Percentiles rank a stretch among this genome's conserved stretches.
These are phyloP conservation scores for Pseudopyrenochaeta lycopersici DNA, from an alignment of 2,329 filamentous ascomycete genomes.

Conservation along the genomic window DNA sequence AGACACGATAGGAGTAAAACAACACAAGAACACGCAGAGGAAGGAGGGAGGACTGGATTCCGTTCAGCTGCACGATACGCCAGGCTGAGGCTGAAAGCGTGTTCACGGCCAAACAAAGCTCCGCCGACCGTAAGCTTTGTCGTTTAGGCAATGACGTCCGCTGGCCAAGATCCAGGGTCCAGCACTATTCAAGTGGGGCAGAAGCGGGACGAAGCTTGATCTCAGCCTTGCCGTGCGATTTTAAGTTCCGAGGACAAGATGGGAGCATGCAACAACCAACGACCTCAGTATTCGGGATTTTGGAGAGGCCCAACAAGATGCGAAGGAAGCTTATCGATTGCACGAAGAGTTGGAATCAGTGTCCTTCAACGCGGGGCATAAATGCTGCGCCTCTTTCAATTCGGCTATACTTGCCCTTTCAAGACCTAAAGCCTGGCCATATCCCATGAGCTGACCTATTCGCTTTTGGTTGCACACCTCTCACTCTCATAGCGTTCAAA, in stretches of 20 bases:
- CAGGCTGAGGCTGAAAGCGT: constrained; percentile 4
- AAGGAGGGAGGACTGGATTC: background rate
- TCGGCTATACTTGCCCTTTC: constrained; percentile 10
- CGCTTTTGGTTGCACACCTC: no score
- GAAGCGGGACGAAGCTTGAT: constrained; percentile 1
- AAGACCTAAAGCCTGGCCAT: no score
- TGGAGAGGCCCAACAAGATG: background rate
- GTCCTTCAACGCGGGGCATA: constrained; percentile 12
- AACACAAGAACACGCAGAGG: background rate
- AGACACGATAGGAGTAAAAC: background rate
- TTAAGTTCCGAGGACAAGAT: background rate
- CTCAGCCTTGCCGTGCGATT: constrained; percentile 6
- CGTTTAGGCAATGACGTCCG: constrained; percentile 21
- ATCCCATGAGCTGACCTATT: no score
- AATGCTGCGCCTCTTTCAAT: constrained; percentile 21
- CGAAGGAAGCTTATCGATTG: background rate
- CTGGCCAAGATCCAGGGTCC: constrained; percentile 15
- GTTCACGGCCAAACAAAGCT: constrained; percentile 16
- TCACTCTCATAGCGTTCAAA: no score
- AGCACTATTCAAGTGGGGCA: constrained; percentile 18
- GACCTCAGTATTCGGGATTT: background rate
- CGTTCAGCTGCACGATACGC: background rate
- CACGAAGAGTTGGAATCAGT: constrained; percentile 14
- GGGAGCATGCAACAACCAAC: background rate
- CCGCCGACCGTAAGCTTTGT: constrained; percentile 24